phyloP scores from a whole-genome alignment of 306 rosid genomes.

The Sicyos baderoa region DNA sequence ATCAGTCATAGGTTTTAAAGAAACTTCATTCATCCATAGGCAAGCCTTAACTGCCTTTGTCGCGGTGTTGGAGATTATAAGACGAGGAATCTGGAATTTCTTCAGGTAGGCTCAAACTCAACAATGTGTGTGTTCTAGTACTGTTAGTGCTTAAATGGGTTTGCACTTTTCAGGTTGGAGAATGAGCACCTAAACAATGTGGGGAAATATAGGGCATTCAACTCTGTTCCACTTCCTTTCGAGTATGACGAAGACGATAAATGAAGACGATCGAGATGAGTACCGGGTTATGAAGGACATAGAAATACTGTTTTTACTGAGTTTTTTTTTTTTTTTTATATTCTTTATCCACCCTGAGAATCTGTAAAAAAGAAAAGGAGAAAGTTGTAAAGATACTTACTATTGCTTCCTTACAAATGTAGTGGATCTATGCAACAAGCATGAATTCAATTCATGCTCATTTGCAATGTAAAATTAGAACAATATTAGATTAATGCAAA shows the following conservation, averaged over 20 bases:
- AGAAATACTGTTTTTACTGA: neutral
- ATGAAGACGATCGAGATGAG: constrained; percentile 13
- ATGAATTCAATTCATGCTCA: neutral
- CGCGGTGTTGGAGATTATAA: constrained; percentile 59
- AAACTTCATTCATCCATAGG: constrained; percentile 47
- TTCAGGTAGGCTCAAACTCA: constrained; percentile 42
- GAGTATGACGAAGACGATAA: constrained; percentile 23
- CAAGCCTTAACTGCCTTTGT: constrained; percentile 50
- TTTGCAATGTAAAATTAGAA: neutral
- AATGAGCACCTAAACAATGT: constrained; percentile 70
- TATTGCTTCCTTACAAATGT: neutral
- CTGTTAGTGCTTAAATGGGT: neutral
- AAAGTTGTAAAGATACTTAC: neutral
- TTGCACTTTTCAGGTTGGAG: constrained; percentile 39
- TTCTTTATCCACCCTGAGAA: neutral
- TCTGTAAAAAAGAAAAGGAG: neutral
- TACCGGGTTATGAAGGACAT: neutral
- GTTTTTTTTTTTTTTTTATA: too few species aligned
- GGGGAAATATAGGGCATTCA: constrained; percentile 64
- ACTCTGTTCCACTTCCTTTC: constrained; percentile 70
- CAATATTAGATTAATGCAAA: constrained; percentile 1
- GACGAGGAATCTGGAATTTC: constrained; percentile 86
- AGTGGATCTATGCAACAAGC: neutral
- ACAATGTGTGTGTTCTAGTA: neutral
- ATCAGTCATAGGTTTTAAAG: constrained; percentile 51